phyloP scores from a whole-genome alignment of 2,329 filamentous ascomycete species.

The Coniella vitis region DNA sequence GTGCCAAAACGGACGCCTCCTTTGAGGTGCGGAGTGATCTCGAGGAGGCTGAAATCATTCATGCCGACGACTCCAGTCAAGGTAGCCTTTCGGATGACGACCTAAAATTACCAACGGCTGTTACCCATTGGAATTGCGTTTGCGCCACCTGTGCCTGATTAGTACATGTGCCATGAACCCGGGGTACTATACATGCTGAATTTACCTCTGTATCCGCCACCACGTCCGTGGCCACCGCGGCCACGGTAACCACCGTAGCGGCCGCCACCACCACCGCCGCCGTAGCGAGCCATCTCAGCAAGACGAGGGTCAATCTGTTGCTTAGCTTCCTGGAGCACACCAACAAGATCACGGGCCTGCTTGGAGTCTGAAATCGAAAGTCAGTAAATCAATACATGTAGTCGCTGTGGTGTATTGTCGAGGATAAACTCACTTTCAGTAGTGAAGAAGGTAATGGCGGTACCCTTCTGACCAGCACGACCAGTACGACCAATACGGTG shows the following conservation, averaged over 20 bases:
- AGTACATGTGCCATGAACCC: conserved; percentile 12
- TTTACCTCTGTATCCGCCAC: conserved; percentile 26
- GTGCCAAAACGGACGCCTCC: conserved; percentile 12
- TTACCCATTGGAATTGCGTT: conserved; percentile 44
- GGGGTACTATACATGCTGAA: conserved; percentile 6
- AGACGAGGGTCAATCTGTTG: conserved; percentile 96
- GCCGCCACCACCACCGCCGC: conserved; percentile 73
- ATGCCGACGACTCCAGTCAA: background rate
- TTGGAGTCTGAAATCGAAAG: conserved; percentile 60
- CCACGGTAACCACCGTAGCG: conserved; percentile 66
- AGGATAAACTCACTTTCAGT: conserved; percentile 81
- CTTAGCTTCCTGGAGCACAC: conserved; percentile 90
- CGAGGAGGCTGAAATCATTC: background rate
- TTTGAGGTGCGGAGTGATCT: conserved; percentile 3
- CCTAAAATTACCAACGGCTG: conserved; percentile 43
- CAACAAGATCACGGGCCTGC: conserved; percentile 93
- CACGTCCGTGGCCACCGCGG: conserved; percentile 39
- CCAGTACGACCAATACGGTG: conserved; percentile 95
- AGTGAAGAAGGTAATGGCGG: conserved; percentile 97
- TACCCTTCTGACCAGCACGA: conserved; percentile 88
- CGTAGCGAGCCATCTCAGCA: conserved; percentile 90
- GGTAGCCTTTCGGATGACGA: background rate
- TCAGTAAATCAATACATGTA: conserved; percentile 26
- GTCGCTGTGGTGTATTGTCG: background rate
- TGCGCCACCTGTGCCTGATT: conserved; percentile 28